Evolutionary conservation across 495 filamentous ascomycete species (phyloP), one percentile per base, ranked within the genome.

Genomic region (Talaromyces nanjingensis): DNA sequence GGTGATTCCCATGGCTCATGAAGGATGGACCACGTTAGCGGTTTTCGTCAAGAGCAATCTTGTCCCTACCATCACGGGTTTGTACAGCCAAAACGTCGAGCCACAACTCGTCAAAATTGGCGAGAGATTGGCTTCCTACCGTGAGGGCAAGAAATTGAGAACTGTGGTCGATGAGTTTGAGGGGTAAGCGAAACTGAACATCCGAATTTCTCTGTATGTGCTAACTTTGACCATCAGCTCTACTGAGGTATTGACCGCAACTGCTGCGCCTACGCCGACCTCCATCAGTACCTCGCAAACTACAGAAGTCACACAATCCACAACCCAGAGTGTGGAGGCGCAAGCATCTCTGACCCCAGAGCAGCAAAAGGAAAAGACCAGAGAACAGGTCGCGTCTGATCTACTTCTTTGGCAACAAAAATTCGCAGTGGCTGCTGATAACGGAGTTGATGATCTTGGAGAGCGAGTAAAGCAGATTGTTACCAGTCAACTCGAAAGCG

Each of bases 41-140:
- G 73, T 81, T n/a, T 90, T 96, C 67, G 76, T 91, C 12, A 85
- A 89, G 58, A 81, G 85, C 52, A 89, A 84, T 2, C 68, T 96
- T 12, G 94, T 89, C 89, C 92, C 92, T 7, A 86, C 87, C 67
- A 24, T 97, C 6, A 82, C 87, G 29, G 83, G 91, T 25, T 75
- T 96, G 11, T 97, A 96, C 67, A 87, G 87, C 34, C 86, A 94
- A 70, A 94, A 93, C 67, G 93, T 99, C 7, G 92, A 97, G 75
- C 96, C 96, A 11, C 94, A 99, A 71, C 82, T 99, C 1, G 85
- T 94, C 57, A 89, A 91, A 66, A 98, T 99, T 65, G 87, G 91
- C 14, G 89, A 97, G 76, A 84, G 93, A 9, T 83, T 98, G 16
- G 94, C 92, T 6, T 83, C 90, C 63, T 93, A 97, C 74, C 84